These are phyloP conservation scores for Aspergillus proliferans DNA, from an alignment of 2,329 filamentous ascomycete genomes.

Conservation along the genomic window DNA sequence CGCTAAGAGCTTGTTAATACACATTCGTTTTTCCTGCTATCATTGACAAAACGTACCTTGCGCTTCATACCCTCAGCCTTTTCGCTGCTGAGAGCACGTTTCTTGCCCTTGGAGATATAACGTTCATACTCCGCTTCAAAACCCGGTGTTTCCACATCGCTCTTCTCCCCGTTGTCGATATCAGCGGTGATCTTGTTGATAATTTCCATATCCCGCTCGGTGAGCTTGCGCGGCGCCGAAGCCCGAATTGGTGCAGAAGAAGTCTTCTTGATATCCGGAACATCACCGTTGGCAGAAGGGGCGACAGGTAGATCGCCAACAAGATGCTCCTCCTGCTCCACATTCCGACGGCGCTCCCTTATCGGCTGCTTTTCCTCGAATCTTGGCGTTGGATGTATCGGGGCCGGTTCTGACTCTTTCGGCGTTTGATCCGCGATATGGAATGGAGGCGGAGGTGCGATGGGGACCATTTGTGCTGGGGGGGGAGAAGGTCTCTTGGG, in stretches of 20 bases:
- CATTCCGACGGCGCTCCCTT: conserved; percentile 22
- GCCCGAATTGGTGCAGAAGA: conserved; percentile 19
- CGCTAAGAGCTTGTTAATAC: conserved; percentile 43
- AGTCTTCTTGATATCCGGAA: conserved; percentile 8
- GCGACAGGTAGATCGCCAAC: conserved; percentile 12
- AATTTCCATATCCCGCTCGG: conserved; percentile 59
- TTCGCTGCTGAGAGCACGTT: conserved; percentile 63
- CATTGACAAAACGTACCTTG: conserved; percentile 46
- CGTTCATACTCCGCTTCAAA: conserved; percentile 48
- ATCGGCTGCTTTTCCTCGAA: conserved; percentile 22
- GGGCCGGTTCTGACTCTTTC: conserved; percentile 20
- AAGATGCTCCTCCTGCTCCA: conserved; percentile 17
- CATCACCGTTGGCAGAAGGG: conserved; percentile 20
- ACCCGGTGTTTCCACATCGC: conserved; percentile 50
- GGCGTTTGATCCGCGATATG: conserved; percentile 13
- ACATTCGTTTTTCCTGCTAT: neutral
- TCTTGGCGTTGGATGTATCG: conserved; percentile 19
- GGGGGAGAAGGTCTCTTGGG: conserved; percentile 47
- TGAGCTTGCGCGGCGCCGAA: conserved; percentile 51
- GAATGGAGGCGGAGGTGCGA: conserved; percentile 12
- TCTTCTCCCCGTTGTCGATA: conserved; percentile 52
- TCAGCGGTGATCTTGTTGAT: conserved; percentile 61
- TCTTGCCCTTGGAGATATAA: conserved; percentile 52
- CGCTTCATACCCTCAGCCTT: conserved; percentile 58
- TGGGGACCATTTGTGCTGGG: conserved; percentile 17